phyloP scores from a whole-genome alignment of 495 filamentous ascomycete species.

The Penicillium maclennaniae region DNA sequence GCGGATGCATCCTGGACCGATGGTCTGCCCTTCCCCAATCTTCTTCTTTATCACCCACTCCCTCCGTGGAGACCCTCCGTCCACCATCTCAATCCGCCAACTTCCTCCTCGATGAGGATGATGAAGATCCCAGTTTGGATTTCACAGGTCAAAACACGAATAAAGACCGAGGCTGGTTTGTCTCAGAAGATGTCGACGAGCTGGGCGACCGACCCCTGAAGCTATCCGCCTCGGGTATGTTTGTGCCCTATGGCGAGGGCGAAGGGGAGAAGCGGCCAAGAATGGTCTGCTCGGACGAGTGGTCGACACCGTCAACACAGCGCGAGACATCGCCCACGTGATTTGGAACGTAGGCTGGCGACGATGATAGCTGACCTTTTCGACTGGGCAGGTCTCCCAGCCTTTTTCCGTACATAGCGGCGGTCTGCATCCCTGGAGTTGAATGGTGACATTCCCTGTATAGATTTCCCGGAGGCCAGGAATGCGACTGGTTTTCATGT shows the following conservation, averaged over 20 bases:
- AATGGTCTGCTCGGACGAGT: slow-evolving; percentile 72
- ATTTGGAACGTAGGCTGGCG: slow-evolving; percentile 99
- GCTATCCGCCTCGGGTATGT: slow-evolving; percentile 76
- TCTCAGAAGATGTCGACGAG: slow-evolving; percentile 34
- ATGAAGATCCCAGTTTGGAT: slow-evolving; percentile 54
- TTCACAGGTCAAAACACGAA: slow-evolving; percentile 30
- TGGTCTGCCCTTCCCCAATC: slow-evolving; percentile 34
- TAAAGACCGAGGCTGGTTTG: slow-evolving; percentile 34
- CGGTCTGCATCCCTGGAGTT: neutral
- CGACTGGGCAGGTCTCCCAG: slow-evolving; percentile 4
- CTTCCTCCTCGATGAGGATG: slow-evolving; percentile 66
- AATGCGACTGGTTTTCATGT: neutral
- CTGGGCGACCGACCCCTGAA: slow-evolving; percentile 49
- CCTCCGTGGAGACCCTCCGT: slow-evolving; percentile 72
- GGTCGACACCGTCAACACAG: slow-evolving; percentile 93
- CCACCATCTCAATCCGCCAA: slow-evolving; percentile 67
- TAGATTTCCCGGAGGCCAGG: neutral
- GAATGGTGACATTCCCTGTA: neutral
- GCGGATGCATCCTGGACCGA: slow-evolving; percentile 28
- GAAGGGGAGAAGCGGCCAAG: slow-evolving; percentile 58
- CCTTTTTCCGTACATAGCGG: neutral
- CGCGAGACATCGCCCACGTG: slow-evolving; percentile 91
- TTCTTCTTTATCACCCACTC: slow-evolving; percentile 57
- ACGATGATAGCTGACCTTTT: slow-evolving; percentile 41
- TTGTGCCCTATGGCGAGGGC: slow-evolving; percentile 76